Evolutionary conservation across 2,329 filamentous ascomycete genomes (phyloP), one percentile per base, ranked within the genome.

Genomic region (Plectosphaerella cucumerina): DNA sequence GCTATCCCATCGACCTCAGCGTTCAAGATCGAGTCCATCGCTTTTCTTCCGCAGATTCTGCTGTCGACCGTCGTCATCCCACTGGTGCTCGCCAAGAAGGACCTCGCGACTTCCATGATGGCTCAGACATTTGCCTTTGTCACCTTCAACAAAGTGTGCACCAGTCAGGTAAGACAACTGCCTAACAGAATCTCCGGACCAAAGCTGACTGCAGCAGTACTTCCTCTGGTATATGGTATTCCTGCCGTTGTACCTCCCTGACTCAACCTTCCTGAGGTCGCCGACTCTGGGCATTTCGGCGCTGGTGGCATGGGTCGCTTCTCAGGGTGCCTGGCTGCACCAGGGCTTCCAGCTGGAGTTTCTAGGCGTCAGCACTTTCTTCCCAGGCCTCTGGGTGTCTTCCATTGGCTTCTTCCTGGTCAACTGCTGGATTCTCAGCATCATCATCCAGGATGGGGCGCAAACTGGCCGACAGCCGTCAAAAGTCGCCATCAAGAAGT

Each of bases 161-260:
- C 94, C 3, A 96, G 91, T 63, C 93, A 97, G 80, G 90, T 94
- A 80, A 56, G 39, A 18, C 17, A n/a, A n/a, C n/a, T n/a, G n/a
- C n/a, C n/a, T n/a, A n/a, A n/a, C 39, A 17, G 78, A 11, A 26
- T 21, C 17, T 50, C 34, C 17, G 18, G 35, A 15, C 9, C 17
- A 18, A 43, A 14, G 35, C 57, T 65, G 34, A 63, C 48, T n/a
- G 15, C 17, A n/a, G 2, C 17, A 96, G 90, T 99, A 99, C 68
- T 99, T 99, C 68, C 81, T 99, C 47, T 99, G 94, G 94, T 97
- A 99, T 70, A 85, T 97, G 70, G 83, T 97, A 57, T 89, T 99
- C 60, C 75, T 97, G 3, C 94, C 94, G 0, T 85, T 97, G 47
- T 96, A 97, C 65, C 84, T 99, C 0, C 91, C 93, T 0, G 72